A percentile compares a stretch with the other conserved stretches of the same genome.
phyloP scores from a whole-genome alignment of 179 eudicot genomes.

The Camellia oleifera region DNA sequence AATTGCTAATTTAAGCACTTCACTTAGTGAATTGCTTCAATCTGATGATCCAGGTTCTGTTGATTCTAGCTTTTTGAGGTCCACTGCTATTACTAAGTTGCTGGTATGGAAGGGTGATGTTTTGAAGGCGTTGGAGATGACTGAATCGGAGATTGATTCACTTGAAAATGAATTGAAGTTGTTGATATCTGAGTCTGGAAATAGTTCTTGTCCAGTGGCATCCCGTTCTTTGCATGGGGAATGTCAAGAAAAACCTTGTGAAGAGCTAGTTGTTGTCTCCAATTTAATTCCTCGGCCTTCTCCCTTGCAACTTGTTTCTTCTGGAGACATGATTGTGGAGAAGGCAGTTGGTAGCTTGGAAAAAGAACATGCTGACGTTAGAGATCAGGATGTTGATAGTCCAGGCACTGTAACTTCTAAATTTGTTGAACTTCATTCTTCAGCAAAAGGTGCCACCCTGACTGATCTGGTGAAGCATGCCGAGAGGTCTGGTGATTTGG shows the following conservation, averaged over 20 bases:
- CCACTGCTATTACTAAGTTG: conserved; percentile 64
- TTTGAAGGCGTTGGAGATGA: conserved; percentile 65
- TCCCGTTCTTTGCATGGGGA: conserved; percentile 39
- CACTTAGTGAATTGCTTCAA: conserved; percentile 59
- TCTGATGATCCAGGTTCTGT: conserved; percentile 44
- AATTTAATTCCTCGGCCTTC: conserved; percentile 35
- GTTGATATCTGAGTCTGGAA: conserved; percentile 34
- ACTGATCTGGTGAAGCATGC: conserved; percentile 15
- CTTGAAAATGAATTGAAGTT: conserved; percentile 81
- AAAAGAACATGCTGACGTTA: conserved; percentile 29
- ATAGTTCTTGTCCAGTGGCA: conserved; percentile 31
- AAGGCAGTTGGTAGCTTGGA: conserved; percentile 21
- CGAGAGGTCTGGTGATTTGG: conserved; percentile 21
- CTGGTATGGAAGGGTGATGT: conserved; percentile 66
- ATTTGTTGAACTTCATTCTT: conserved; percentile 36
- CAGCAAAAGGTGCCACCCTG: conserved; percentile 23
- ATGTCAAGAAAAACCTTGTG: conserved; percentile 31
- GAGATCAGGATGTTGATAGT: conserved; percentile 52
- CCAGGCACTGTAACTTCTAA: conserved; percentile 74
- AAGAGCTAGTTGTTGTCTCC: conserved; percentile 21
- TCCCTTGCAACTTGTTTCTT: conserved; percentile 41
- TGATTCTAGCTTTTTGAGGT: conserved; percentile 53
- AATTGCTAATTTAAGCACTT: conserved; percentile 51
- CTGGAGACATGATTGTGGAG: conserved; percentile 33
- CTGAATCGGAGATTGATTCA: conserved; percentile 84